Conservation (phyloP, 2,329 filamentous ascomycete species). For the Alternaria sp. region DNA sequence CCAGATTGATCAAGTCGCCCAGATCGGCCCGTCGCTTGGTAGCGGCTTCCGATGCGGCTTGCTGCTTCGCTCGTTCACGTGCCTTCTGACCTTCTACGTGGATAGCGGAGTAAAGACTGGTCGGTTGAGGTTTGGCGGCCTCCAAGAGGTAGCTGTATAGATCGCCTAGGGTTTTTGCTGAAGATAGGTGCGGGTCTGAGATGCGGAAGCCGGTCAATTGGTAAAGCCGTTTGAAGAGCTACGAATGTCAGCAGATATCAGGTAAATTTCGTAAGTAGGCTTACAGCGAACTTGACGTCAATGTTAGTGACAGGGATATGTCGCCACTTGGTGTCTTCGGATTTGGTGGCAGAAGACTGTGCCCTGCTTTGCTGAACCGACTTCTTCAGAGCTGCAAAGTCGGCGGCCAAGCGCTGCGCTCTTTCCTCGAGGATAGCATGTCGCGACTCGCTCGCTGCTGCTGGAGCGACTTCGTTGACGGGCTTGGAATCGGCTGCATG, state of each 20-base stretch:
- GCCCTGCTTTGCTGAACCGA: conserved; percentile 21
- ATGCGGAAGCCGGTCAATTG: conserved; percentile 82
- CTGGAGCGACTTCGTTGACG: conserved; percentile 7
- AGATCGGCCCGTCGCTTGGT: conserved; percentile 26
- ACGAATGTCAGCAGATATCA: conserved; percentile 19
- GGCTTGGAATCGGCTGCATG: conserved; percentile 10
- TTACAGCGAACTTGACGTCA: conserved; percentile 49
- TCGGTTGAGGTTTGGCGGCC: conserved; percentile 53
- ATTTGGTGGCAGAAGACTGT: conserved; percentile 12
- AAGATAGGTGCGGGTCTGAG: conserved; percentile 71
- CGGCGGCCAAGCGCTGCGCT: conserved; percentile 22
- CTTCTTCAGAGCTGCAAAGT: conserved; percentile 26
- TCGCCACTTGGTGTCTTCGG: conserved; percentile 35
- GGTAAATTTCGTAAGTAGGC: conserved; percentile 6
- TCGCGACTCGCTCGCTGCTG: conserved; percentile 15
- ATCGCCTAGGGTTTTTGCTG: conserved; percentile 47
- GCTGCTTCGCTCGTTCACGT: conserved; percentile 25
- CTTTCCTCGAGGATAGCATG: conserved; percentile 26
- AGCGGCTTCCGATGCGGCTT: neutral
- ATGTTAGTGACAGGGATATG: conserved; percentile 39
- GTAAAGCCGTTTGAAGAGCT: conserved; percentile 83
- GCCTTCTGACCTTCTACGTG: conserved; percentile 34
- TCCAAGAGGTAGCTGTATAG: conserved; percentile 49
- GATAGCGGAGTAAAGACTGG: conserved; percentile 71
- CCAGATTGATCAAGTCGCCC: conserved; percentile 37